A percentile compares a stretch with the other conserved stretches of the same genome.
Conservation (phyloP, 306 rosid species). For the Trichosanthes cucumerina region DNA sequence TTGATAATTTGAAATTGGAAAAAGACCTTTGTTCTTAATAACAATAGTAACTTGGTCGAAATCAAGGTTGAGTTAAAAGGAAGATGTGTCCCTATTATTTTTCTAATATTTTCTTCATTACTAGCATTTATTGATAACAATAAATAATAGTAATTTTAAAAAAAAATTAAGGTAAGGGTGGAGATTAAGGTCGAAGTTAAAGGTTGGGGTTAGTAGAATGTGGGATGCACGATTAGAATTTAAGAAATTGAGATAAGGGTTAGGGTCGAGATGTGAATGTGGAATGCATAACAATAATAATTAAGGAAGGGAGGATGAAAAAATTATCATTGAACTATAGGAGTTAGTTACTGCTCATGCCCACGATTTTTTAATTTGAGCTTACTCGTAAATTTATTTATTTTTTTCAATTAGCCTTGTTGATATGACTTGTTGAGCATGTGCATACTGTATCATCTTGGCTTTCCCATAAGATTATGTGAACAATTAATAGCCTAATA, state of each 20-base stretch:
- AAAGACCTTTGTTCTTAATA: not conserved
- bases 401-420: not conserved
- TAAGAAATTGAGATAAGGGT: not conserved
- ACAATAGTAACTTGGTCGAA: not conserved
- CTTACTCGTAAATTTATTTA: not conserved
- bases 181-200: not conserved
- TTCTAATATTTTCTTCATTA: not conserved
- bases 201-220: not conserved
- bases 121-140: not conserved
- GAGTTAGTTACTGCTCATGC: not conserved
- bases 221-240: not conserved
- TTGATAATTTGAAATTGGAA: not conserved
- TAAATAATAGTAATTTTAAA: not conserved
- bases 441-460: not conserved
- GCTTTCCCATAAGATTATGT: not conserved
- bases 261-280: not conserved
- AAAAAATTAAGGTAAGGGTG: not conserved
- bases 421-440: not conserved
- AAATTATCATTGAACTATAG: not conserved
- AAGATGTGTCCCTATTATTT: not conserved
- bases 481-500: not conserved
- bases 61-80: not conserved
- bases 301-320: not conserved
- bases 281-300: not conserved
- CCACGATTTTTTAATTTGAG: not conserved